Conservation (phyloP, 805 yeast genomes). For the Sungouiella thailandica region DNA sequence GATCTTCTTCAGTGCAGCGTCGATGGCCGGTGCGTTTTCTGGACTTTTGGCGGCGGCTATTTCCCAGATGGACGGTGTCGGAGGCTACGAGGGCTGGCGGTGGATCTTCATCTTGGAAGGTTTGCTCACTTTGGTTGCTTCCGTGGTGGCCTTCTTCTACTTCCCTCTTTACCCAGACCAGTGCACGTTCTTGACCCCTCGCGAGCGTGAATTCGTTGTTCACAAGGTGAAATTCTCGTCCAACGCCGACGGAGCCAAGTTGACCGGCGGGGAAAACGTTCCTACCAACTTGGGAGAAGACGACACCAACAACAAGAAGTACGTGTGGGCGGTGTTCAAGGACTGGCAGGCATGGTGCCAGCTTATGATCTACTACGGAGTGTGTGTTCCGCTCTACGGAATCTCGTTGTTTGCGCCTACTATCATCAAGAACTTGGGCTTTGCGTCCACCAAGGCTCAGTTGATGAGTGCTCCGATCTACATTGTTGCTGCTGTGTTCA, state of each 20-base stretch:
- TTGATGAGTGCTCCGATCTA: slow-evolving; percentile 43
- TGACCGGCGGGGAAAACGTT: background rate
- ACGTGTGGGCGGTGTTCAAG: slow-evolving; percentile 16
- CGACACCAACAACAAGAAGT: slow-evolving; percentile 7
- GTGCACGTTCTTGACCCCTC: slow-evolving; percentile 6
- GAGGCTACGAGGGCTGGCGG: slow-evolving; percentile 15
- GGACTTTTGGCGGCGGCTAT: slow-evolving; percentile 69
- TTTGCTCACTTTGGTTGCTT: slow-evolving; percentile 7
- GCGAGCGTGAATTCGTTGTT: slow-evolving; percentile 11
- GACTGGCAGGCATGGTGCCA: slow-evolving; percentile 28
- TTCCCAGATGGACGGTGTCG: slow-evolving; percentile 44
- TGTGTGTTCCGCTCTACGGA: slow-evolving; percentile 30
- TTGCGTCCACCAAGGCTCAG: slow-evolving; percentile 36
- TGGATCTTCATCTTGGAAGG: slow-evolving; percentile 16
- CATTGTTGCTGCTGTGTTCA: slow-evolving; percentile 26
- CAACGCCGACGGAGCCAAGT: slow-evolving; percentile 3
- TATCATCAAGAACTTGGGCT: slow-evolving; percentile 40
- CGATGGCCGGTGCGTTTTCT: slow-evolving; percentile 75
- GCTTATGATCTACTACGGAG: slow-evolving; percentile 23
- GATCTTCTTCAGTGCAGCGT: slow-evolving; percentile 64
- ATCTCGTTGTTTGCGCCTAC: slow-evolving; percentile 42
- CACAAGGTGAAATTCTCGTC: slow-evolving; percentile 8
- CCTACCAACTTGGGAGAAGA: slow-evolving; percentile 9
- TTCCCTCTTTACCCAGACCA: slow-evolving; percentile 10
- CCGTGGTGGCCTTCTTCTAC: slow-evolving; percentile 4